These are phyloP conservation scores for Cyclotella baltica DNA, from an alignment of 108 stramenopile species.

Conservation along the genomic window DNA sequence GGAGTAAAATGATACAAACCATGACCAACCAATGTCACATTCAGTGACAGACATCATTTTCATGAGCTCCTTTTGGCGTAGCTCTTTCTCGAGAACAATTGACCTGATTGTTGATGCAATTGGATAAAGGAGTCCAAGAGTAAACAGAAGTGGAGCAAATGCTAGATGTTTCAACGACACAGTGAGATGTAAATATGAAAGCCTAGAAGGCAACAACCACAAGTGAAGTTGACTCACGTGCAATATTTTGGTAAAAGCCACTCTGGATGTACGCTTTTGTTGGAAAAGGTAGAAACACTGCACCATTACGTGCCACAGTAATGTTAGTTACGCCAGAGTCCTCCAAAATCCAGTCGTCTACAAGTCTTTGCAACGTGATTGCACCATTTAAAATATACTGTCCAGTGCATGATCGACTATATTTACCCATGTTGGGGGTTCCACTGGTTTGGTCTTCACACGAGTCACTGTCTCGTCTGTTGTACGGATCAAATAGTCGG, in stretches of 20 bases:
- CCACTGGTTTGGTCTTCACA: constrained; percentile 55
- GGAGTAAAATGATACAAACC: constrained; percentile 69
- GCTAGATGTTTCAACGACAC: not conserved
- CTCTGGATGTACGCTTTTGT: constrained; percentile 54
- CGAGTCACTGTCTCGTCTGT: constrained; percentile 49
- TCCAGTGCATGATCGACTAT: constrained; percentile 64
- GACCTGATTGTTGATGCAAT: constrained; percentile 67
- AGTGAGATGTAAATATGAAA: not conserved
- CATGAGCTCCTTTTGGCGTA: constrained; percentile 87
- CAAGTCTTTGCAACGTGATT: constrained; percentile 72
- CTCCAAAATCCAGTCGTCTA: constrained; percentile 75
- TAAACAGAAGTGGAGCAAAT: constrained; percentile 55
- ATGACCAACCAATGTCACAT: constrained; percentile 66
- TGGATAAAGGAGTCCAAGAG: constrained; percentile 76
- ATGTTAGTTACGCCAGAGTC: constrained; percentile 48
- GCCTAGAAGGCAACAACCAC: not conserved
- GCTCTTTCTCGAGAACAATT: constrained; percentile 76
- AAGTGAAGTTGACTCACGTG: constrained; percentile 8
- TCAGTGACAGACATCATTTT: constrained; percentile 90
- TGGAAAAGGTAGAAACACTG: constrained; percentile 74
- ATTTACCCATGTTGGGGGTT: constrained; percentile 52
- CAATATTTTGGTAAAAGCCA: constrained; percentile 68
- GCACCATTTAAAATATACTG: constrained; percentile 84
- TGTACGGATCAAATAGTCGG: constrained; percentile 57
- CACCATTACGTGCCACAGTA: constrained; percentile 52